Conservation (phyloP, 345 rosid genomes). For the Corchorus capsularis region DNA sequence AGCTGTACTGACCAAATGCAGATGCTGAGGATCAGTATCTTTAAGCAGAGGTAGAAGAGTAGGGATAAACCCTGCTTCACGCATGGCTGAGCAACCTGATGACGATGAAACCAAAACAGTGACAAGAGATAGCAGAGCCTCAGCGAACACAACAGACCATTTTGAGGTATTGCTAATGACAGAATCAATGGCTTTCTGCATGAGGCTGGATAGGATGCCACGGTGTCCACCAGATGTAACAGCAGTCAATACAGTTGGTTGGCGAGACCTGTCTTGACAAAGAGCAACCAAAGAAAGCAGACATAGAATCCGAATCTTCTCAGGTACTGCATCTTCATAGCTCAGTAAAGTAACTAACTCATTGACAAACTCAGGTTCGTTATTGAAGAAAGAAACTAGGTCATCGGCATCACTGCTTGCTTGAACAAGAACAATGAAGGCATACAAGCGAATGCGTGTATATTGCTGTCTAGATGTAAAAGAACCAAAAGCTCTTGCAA, state of each 20-base stretch:
- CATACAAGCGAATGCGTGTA: slow-evolving; percentile 88
- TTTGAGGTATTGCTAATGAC: slow-evolving; percentile 63
- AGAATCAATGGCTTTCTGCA: slow-evolving; percentile 90
- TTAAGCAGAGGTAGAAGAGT: slow-evolving; percentile 90
- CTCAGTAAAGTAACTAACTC: slow-evolving; percentile 83
- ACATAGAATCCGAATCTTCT: slow-evolving; percentile 77
- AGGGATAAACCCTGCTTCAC: slow-evolving; percentile 92
- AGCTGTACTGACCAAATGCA: slow-evolving; percentile 88
- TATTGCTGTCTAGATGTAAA: slow-evolving; percentile 78
- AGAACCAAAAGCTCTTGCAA: slow-evolving; percentile 88
- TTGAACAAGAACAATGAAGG: slow-evolving; percentile 90
- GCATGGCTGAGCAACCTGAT: slow-evolving; percentile 92
- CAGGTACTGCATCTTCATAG: slow-evolving; percentile 80
- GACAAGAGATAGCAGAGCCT: slow-evolving; percentile 86
- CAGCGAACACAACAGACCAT: slow-evolving; percentile 84
- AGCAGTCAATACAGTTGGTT: slow-evolving; percentile 77
- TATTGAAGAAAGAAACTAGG: slow-evolving; percentile 77
- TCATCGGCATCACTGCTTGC: slow-evolving; percentile 80
- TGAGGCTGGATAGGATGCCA: slow-evolving; percentile 86
- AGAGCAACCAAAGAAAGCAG: slow-evolving; percentile 84
- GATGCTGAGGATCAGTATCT: slow-evolving; percentile 88
- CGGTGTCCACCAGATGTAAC: slow-evolving; percentile 92
- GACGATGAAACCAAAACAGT: slow-evolving; percentile 90
- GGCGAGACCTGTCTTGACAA: slow-evolving; percentile 93
- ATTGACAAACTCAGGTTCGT: slow-evolving; percentile 92